Conservation (phyloP, 2,329 filamentous ascomycete genomes). For the Ustilaginoidea virens region DNA sequence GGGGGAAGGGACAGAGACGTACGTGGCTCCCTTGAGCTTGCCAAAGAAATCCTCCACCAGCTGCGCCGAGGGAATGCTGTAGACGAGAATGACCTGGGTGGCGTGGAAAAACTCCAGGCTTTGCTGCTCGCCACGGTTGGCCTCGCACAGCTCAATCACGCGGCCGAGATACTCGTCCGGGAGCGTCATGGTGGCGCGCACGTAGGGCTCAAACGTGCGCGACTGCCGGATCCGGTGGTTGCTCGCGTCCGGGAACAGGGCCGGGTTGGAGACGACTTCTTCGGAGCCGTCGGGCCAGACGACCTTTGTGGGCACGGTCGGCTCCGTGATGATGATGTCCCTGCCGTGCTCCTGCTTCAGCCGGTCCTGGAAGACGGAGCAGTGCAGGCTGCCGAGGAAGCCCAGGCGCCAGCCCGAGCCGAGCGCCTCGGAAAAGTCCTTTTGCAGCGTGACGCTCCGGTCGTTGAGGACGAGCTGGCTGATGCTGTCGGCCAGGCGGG, state of each 20-base stretch:
- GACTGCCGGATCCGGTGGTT: slow-evolving; percentile 28
- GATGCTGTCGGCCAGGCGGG: slow-evolving; percentile 83
- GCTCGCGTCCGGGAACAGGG: slow-evolving; percentile 64
- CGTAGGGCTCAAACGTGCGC: slow-evolving; percentile 35
- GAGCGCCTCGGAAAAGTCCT: slow-evolving; percentile 86
- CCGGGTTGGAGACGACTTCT: slow-evolving; percentile 68
- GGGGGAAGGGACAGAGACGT: slow-evolving; percentile 7
- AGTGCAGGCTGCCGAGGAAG: slow-evolving; percentile 92
- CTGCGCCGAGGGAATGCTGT: slow-evolving; percentile 74
- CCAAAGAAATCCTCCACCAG: slow-evolving; percentile 96
- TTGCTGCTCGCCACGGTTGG: slow-evolving; percentile 73
- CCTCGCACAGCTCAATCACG: slow-evolving; percentile 88
- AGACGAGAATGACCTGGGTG: slow-evolving; percentile 88
- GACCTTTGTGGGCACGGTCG: slow-evolving; percentile 83
- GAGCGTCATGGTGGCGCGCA: slow-evolving; percentile 72
- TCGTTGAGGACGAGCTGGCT: slow-evolving; percentile 89
- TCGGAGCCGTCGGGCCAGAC: slow-evolving; percentile 65
- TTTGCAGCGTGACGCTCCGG: slow-evolving; percentile 81
- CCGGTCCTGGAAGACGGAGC: slow-evolving; percentile 97
- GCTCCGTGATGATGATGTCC: slow-evolving; percentile 92
- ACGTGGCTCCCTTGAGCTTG: slow-evolving; percentile 78
- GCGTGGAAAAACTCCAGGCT: slow-evolving; percentile 83
- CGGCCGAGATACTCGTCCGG: slow-evolving; percentile 89
- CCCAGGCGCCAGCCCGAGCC: slow-evolving; percentile 89
- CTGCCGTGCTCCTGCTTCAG: slow-evolving; percentile 87